These are phyloP conservation scores for Coniochaeta sp. DNA, from an alignment of 2,329 filamentous ascomycete genomes.

Conservation along the genomic window DNA sequence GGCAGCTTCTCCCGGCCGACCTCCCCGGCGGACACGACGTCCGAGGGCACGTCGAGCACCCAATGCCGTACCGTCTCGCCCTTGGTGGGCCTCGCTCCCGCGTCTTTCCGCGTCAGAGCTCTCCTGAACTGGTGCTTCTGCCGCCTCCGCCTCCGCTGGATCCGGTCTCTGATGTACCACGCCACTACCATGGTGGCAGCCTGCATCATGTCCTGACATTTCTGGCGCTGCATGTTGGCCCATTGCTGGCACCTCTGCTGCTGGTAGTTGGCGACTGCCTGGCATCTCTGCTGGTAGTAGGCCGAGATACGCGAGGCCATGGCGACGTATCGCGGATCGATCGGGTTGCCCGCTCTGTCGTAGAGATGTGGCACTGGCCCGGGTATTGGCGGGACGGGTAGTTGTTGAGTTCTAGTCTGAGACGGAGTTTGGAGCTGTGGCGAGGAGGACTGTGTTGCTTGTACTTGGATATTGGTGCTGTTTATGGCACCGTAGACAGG, in stretches of 20 bases:
- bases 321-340: conserved; percentile 34
- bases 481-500: background rate
- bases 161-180: conserved; percentile 41
- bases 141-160: conserved; percentile 31
- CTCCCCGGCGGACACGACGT: conserved; percentile 8
- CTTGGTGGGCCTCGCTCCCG: conserved; percentile 16
- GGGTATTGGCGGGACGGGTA: conserved; percentile 1
- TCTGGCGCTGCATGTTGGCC: conserved; percentile 37
- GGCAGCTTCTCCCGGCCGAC: conserved; percentile 14
- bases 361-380: background rate
- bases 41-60: conserved; percentile 32
- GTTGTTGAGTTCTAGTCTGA: background rate
- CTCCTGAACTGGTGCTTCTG: conserved; percentile 33
- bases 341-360: conserved; percentile 3
- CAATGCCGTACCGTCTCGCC: conserved; percentile 34
- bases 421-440: background rate
- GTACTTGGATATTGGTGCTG: conserved; percentile 2
- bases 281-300: conserved; percentile 41
- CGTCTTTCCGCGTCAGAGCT: conserved; percentile 25
- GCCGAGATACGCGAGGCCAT: conserved; percentile 39
- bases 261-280: conserved; percentile 37
- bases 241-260: conserved; percentile 40
- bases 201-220: conserved; percentile 41
- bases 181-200: conserved; percentile 41
- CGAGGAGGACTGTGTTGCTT: conserved; percentile 5